Evolutionary conservation across 768 basidiomycete species (phyloP).

Genomic region (Lactifluus rugatus): DNA sequence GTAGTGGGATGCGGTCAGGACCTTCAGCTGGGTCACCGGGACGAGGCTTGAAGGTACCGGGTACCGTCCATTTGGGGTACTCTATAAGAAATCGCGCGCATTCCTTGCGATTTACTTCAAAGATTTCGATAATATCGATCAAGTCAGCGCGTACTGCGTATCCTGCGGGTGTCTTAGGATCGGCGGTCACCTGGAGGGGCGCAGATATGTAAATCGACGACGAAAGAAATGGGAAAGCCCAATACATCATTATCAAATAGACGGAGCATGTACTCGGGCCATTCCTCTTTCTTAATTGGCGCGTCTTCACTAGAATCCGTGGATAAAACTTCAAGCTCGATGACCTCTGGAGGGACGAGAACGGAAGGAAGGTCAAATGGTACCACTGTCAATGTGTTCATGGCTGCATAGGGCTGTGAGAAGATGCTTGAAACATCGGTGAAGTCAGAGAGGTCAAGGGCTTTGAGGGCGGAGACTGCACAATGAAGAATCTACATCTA

Average conservation of each 20-base stretch:
- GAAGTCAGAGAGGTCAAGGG: conserved; percentile 54
- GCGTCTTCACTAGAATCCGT: conserved; percentile 63
- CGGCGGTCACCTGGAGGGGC: conserved; percentile 55
- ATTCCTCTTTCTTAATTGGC: conserved; percentile 70
- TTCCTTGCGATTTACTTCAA: conserved; percentile 94
- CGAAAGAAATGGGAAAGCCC: not conserved
- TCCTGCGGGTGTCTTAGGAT: conserved; percentile 62
- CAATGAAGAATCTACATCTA: conserved; percentile 58
- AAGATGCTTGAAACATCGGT: conserved; percentile 44
- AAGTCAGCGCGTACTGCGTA: conserved; percentile 71
- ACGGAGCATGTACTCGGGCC: conserved; percentile 62
- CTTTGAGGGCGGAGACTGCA: conserved; percentile 51
- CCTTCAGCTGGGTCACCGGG: conserved; percentile 45
- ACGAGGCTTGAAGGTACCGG: conserved; percentile 78
- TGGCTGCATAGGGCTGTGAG: conserved; percentile 54
- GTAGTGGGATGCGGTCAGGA: conserved; percentile 36
- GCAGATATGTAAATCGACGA: conserved; percentile 1
- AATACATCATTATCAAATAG: conserved; percentile 54
- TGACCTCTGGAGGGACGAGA: conserved; percentile 79
- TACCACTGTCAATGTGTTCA: conserved; percentile 33
- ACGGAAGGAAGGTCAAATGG: conserved; percentile 68
- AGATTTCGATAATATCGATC: conserved; percentile 74
- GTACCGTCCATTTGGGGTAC: conserved; percentile 72
- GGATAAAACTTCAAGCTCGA: conserved; percentile 66
- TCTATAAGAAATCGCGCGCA: conserved; percentile 80